Percentiles rank a stretch among this genome's conserved stretches.
Evolutionary conservation across 371 early-diverging fungal genomes (phyloP).

Genomic region (Massospora cicadina): DNA sequence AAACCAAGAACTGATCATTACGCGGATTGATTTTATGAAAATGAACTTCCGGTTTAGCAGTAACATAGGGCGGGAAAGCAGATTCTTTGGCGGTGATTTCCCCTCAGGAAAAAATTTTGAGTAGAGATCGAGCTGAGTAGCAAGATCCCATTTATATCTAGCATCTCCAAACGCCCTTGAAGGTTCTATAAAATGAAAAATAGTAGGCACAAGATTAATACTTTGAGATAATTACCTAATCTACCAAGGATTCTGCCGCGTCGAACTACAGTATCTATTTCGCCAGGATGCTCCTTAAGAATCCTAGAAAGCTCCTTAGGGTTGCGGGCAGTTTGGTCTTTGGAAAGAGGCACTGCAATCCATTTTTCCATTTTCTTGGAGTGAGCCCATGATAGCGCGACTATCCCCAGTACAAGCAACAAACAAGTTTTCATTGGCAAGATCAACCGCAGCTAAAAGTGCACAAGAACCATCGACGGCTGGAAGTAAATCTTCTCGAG

Average conservation of each 20-base stretch:
- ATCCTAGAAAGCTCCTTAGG: slow-evolving; percentile 39
- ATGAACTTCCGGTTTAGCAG: slow-evolving; percentile 69
- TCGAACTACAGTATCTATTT: slow-evolving; percentile 36
- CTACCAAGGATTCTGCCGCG: slow-evolving; percentile 57
- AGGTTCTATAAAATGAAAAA: slow-evolving; percentile 18
- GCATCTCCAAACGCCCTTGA: slow-evolving; percentile 47
- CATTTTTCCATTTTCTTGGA: slow-evolving; percentile 20
- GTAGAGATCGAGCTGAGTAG: slow-evolving; percentile 31
- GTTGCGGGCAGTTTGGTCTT: slow-evolving; percentile 52
- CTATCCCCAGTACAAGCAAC: slow-evolving; percentile 66
- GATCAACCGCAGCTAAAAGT: slow-evolving; percentile 49
- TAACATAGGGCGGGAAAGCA: slow-evolving; percentile 84
- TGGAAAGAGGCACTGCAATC: slow-evolving; percentile 37
- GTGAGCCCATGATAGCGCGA: slow-evolving; percentile 32
- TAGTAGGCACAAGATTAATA: background rate
- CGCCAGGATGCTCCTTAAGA: slow-evolving; percentile 57
- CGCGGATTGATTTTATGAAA: slow-evolving; percentile 34
- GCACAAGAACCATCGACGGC: slow-evolving; percentile 66
- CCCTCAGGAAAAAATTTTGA: slow-evolving; percentile 28
- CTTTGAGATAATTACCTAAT: slow-evolving; percentile 27
- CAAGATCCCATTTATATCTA: slow-evolving; percentile 57
- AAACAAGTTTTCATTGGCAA: slow-evolving; percentile 35
- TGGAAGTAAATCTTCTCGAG: slow-evolving; percentile 23
- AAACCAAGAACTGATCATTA: slow-evolving; percentile 61
- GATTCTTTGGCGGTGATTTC: slow-evolving; percentile 42